Base-by-base conservation (phyloP, 352 stramenopile species). In the Globisporangium sylvaticum region DNA sequence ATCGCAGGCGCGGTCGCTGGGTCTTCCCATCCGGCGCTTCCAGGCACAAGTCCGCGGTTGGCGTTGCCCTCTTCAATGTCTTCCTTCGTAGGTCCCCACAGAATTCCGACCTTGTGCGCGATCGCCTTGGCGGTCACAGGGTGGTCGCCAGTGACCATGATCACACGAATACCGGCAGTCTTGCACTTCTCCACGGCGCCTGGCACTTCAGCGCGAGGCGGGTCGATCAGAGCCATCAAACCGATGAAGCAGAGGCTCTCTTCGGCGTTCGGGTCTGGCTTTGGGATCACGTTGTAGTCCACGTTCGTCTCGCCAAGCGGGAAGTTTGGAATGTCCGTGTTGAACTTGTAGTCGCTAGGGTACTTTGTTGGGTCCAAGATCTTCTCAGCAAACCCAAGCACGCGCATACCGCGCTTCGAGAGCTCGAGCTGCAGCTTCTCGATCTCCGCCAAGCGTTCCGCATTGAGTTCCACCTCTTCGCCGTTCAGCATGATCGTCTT, bases 201-300 rank as follows among this genome's bases (percentile, higher is more conserved):
- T 1, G 89, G 84, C 2, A 98, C 94, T 64, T 94, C 86, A 1
- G 81, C 69, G 62, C 96, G 96, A 18, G 96, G 96, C 8, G 96
- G 96, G 71, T 99, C 97, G 66, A 98, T 98, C 39, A 99, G 83
- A 9, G 95, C 94, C 80, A 98, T 98, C 60, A 99, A 76, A 50
- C 96, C 97, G 66, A 99, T 90, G 58, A 98, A 98, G 37, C 89
- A 96, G 55, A 88, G 69, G 1, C 67, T 75, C 67, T 91, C 84
- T 77, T 84, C 89, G 63, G 76, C 92, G 62, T 90, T 74, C 59
- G 71, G 75, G 67, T 86, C 75, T 24, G 77, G 83, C 70, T 83
- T 96, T 59, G 64, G 84, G 56, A 67, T 79, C 3, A n/a, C 22
- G 10, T 71, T 64, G 58, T 81, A 82, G 56, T 83, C 77, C 1